Base-by-base conservation (phyloP, 495 filamentous ascomycete genomes). In the Penicillium turbatum region DNA sequence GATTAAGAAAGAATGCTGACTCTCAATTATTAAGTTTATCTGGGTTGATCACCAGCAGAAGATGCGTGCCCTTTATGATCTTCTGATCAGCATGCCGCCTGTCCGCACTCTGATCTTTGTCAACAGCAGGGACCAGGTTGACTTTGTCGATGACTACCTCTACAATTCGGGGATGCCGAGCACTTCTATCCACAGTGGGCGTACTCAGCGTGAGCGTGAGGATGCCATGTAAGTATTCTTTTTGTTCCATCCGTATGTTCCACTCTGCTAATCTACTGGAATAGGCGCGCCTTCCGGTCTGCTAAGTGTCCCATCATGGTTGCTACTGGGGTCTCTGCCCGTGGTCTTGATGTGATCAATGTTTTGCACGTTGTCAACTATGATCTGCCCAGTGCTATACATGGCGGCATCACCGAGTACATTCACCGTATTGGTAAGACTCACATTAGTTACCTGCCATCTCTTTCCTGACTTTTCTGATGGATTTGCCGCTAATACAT, bases 331-430 rank as follows among this genome's bases (percentile, higher is more conserved):
- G 80, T 98, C 29, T 79, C 86, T 48, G 86, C 91, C 56, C 90
- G 93, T 61, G 93, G 93, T n/a, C 81, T 96, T 15, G 93, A 98
- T 61, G 85, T 97, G 19, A 80, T 79, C 45, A 88, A 92, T 50
- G 83, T 96, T 4, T 83, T 86, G 78, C 89, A 96, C 59, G 86
- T 98, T 52, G 85, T 98, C 77, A 97, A 98, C 70, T 97, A 83
- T 58, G 90, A 96, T 43, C 76, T 97, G 3, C 93, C 92, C 0
- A 76, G 71, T 17, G 58, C 67, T 5, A 63, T 74, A 2, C 74
- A 89, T 57, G 91, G 90, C n/a, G 93, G 92, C 4, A 97, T 97
- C 40, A 81, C 88, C 45, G 93, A 97, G 61, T 97, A 98, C 61
- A 80, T 87, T 50, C 93, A 98, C 61, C 88, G 93, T 34, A 98